phyloP scores from a whole-genome alignment of 2,329 filamentous ascomycete species.

The Pezicula carpinea region DNA sequence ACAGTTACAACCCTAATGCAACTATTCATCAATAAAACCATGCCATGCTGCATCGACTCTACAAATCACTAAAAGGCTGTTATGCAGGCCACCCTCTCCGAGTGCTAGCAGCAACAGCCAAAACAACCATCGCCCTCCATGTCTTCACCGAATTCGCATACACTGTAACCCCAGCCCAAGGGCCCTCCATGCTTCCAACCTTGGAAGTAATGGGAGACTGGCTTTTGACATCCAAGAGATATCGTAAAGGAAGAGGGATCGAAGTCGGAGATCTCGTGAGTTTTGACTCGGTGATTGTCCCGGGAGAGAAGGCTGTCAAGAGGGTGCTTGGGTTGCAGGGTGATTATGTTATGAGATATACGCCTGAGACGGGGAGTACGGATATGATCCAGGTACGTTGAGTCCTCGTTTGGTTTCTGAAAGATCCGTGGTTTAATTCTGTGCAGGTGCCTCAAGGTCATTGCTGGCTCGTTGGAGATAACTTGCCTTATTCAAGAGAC shows the following conservation, averaged over 20 bases:
- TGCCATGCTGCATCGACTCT: neutral
- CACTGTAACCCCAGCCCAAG: slow-evolving; percentile 54
- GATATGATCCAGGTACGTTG: slow-evolving; percentile 55
- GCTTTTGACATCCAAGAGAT: slow-evolving; percentile 63
- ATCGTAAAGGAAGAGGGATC: slow-evolving; percentile 62
- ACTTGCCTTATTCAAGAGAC: slow-evolving; percentile 77
- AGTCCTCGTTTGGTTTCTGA: neutral
- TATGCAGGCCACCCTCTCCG: slow-evolving; percentile 32
- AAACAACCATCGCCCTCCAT: slow-evolving; percentile 44
- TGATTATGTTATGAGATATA: slow-evolving; percentile 67
- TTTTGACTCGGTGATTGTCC: slow-evolving; percentile 69
- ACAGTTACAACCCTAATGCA: neutral
- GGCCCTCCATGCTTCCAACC: slow-evolving; percentile 88
- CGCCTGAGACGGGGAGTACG: slow-evolving; percentile 38
- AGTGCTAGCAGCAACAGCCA: slow-evolving; percentile 39
- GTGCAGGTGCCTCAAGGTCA: slow-evolving; percentile 82
- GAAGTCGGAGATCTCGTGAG: slow-evolving; percentile 80
- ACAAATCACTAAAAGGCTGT: slow-evolving; percentile 4
- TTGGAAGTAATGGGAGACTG: slow-evolving; percentile 64
- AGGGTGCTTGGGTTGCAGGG: slow-evolving; percentile 42
- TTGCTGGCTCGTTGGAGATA: slow-evolving; percentile 88
- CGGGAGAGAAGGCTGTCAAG: slow-evolving; percentile 63
- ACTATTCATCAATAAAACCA: neutral
- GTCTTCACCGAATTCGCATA: slow-evolving; percentile 57
- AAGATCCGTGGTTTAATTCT: neutral